These are phyloP conservation scores for Pseudocercospora musae DNA, from an alignment of 2,329 filamentous ascomycete species.

Conservation along the genomic window DNA sequence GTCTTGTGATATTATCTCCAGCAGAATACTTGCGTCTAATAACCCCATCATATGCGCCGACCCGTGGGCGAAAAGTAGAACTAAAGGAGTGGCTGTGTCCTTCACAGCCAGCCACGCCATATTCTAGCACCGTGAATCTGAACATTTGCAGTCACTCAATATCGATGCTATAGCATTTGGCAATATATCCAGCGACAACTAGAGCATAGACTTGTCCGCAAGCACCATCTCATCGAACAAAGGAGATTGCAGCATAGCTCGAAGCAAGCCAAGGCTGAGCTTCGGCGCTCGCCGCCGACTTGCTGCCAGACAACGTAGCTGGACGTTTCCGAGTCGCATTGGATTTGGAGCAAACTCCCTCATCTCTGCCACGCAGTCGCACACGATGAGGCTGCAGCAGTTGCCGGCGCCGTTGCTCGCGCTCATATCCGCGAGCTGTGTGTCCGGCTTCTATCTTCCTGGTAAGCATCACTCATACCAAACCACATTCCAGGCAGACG, in stretches of 20 bases:
- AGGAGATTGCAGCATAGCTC: neutral
- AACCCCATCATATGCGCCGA: neutral
- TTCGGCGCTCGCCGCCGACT: neutral
- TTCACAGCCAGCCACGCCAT: neutral
- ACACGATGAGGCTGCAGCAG: slow-evolving; percentile 23
- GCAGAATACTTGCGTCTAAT: neutral
- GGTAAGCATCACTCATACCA: slow-evolving; percentile 45
- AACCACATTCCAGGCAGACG: neutral
- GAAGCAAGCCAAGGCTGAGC: neutral
- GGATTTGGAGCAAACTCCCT: slow-evolving; percentile 2
- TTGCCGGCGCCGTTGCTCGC: slow-evolving; percentile 24
- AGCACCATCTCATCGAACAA: neutral
- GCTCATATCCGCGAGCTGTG: slow-evolving; percentile 28
- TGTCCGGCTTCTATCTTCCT: slow-evolving; percentile 75
- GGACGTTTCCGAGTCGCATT: neutral
- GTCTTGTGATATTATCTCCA: neutral
- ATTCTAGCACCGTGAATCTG: neutral
- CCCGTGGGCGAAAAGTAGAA: neutral
- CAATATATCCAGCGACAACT: no score
- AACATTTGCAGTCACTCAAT: neutral
- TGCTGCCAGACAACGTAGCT: neutral
- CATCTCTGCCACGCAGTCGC: neutral
- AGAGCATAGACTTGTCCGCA: neutral
- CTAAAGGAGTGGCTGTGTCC: neutral
- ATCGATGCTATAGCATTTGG: no score